A percentile compares a stretch with the other conserved stretches of the same genome.
phyloP scores from a whole-genome alignment of 495 filamentous ascomycete species.

The Neurospora terricola region DNA sequence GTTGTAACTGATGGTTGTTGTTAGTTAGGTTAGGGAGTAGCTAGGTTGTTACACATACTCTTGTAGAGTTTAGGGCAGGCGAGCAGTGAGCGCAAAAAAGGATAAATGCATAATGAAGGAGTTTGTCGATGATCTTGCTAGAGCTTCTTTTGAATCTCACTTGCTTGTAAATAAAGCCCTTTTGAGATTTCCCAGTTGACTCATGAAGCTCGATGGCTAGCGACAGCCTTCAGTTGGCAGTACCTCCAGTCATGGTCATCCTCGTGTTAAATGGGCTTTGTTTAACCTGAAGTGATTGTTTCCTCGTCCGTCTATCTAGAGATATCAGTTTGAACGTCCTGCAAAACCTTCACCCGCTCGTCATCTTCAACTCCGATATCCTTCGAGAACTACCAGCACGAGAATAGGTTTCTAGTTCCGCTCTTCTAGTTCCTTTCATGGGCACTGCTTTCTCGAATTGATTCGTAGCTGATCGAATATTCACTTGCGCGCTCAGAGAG shows the following conservation, averaged over 20 bases:
- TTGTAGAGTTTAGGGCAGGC: background rate
- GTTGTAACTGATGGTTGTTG: background rate
- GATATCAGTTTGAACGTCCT: background rate
- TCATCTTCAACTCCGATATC: background rate
- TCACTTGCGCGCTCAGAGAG: background rate
- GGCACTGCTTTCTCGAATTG: background rate
- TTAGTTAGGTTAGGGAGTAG: background rate
- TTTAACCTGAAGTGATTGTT: background rate
- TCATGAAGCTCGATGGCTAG: background rate
- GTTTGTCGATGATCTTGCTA: background rate
- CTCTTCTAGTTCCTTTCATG: background rate
- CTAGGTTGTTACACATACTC: background rate
- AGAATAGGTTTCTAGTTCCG: background rate
- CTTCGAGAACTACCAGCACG: background rate
- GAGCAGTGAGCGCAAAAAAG: background rate
- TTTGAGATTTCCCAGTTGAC: background rate
- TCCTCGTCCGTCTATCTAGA: background rate
- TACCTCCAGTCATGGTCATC: background rate
- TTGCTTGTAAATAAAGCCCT: background rate
- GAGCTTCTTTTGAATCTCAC: background rate
- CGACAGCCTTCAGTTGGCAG: background rate
- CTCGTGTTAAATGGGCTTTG: background rate
- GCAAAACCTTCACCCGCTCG: background rate
- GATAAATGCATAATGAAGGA: background rate
- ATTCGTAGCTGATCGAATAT: background rate